Conservation (phyloP, 306 rosid genomes). For the Malus orientalis region DNA sequence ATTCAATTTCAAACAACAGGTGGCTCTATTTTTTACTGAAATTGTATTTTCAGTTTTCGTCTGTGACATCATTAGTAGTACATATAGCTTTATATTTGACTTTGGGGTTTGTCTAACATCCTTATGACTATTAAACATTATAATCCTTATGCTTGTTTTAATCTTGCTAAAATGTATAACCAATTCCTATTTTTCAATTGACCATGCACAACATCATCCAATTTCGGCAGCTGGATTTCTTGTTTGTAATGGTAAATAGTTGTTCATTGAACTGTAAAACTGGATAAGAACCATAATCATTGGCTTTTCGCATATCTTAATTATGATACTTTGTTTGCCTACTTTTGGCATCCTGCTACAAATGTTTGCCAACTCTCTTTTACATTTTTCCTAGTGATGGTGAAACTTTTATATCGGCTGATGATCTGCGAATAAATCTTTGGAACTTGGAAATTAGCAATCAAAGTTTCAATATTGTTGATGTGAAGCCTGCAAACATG, state of each 20-base stretch:
- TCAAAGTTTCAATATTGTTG: slow-evolving; percentile 97
- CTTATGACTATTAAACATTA: neutral
- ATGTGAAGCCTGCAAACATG: slow-evolving; percentile 98
- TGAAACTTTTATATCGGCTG: slow-evolving; percentile 99
- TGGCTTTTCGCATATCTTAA: neutral
- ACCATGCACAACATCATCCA: neutral
- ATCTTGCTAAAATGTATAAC: neutral
- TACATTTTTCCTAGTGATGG: slow-evolving; percentile 58
- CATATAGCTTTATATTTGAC: neutral
- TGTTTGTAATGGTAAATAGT: neutral
- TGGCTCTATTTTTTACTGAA: slow-evolving; percentile 23
- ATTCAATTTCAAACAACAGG: slow-evolving; percentile 98
- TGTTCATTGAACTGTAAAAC: neutral
- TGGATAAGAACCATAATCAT: neutral
- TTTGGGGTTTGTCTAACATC: neutral
- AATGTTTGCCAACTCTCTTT: slow-evolving; percentile 12
- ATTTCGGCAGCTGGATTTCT: neutral
- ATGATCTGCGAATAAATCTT: slow-evolving; percentile 95
- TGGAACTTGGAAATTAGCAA: slow-evolving; percentile 98
- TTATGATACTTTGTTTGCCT: neutral
- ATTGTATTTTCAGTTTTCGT: neutral
- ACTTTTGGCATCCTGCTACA: slow-evolving; percentile 4
- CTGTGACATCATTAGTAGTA: neutral
- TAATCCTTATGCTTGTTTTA: neutral
- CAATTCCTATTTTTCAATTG: neutral